A percentile compares a stretch with the other conserved stretches of the same genome.
These are phyloP conservation scores for Scytalidium lignicola DNA, from an alignment of 2,329 filamentous ascomycete species.

Conservation along the genomic window DNA sequence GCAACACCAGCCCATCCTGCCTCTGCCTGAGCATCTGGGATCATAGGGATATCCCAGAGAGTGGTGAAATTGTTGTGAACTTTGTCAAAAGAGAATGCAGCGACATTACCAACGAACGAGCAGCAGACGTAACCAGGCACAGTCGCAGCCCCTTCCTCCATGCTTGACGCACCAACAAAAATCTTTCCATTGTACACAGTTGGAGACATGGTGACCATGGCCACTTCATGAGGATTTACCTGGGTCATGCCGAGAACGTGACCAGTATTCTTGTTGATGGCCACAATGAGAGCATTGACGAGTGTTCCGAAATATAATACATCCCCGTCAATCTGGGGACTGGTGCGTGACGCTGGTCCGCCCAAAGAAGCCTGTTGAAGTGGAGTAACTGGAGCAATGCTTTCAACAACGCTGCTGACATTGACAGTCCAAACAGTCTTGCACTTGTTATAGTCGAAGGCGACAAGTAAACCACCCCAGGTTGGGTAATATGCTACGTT, in stretches of 20 bases:
- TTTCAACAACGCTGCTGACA: slow-evolving; percentile 21
- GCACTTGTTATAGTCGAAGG: slow-evolving; percentile 27
- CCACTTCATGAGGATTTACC: slow-evolving; percentile 22
- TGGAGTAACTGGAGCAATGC: slow-evolving; percentile 8
- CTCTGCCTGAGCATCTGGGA: slow-evolving; percentile 6
- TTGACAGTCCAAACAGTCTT: slow-evolving; percentile 24
- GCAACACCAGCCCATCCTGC: slow-evolving; percentile 23
- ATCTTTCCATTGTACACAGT: slow-evolving; percentile 24
- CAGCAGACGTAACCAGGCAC: slow-evolving; percentile 24
- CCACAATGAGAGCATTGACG: slow-evolving; percentile 23
- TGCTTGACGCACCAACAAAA: slow-evolving; percentile 26
- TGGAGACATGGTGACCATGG: slow-evolving; percentile 23
- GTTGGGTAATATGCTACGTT: slow-evolving; percentile 25
- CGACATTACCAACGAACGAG: slow-evolving; percentile 22
- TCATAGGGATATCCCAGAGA: slow-evolving; percentile 18
- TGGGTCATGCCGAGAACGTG: slow-evolving; percentile 16
- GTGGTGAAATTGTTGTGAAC: slow-evolving; percentile 11
- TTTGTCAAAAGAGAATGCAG: slow-evolving; percentile 14
- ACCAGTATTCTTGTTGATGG: slow-evolving; percentile 19
- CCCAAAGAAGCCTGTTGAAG: slow-evolving; percentile 1
- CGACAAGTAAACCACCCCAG: slow-evolving; percentile 27
- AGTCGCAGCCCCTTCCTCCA: slow-evolving; percentile 16
- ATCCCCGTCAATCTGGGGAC: slow-evolving; percentile 14
- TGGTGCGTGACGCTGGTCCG: slow-evolving; percentile 5
- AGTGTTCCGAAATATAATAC: slow-evolving; percentile 26